Base-by-base conservation (phyloP, 192 early-diverging fungal genomes). In the Paraglomus brasilianum region DNA sequence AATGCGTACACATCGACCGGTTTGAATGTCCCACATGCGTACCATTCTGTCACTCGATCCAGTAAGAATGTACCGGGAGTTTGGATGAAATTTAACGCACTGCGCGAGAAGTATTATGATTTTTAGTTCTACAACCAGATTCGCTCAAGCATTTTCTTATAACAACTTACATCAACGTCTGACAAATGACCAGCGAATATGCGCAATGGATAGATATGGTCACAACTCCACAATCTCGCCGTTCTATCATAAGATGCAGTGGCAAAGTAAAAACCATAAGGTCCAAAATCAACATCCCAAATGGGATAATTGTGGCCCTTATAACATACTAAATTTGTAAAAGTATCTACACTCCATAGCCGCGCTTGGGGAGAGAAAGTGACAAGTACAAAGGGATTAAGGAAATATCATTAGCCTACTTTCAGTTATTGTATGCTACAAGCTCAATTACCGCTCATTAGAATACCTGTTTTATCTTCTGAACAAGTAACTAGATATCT, bases 131-230 rank as follows among this genome's bases (percentile, higher is more conserved):
- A 69, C 43, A 15, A 14, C 10, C 19, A 5, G 38, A 42, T 49
- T 24, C n/a, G 30, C 56, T 24, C 13, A 13, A 6, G 21, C 15
- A 15, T 21, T 58, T n/a, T 30, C 30, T 30, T 3, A 30, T 30
- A 30, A 30, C 11, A 58, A 75, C 78, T 77, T 85, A 92, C 91
- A 69, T 98, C 95, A 9, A 99, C 97, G 78, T 99, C 97, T 0
- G 95, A 92, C 48, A 95, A 75, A 81, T 99, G 97, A 21, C 97
- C 97, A 60, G 93, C 96, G 87, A 99, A 97, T 40, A 99, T 91
- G 60, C 97, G 87, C 72, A 99, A 75, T 11, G 96, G 94, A 74
- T 92, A 91, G 44, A 97, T 93, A 69, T 96, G 95, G 74, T 99
- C 97, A 69, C 90, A 92, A 72, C 93, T 93, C 95, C 95, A 99